Conservation (phyloP, 164 flowering plant species). For the Euptelea pleiosperma region DNA sequence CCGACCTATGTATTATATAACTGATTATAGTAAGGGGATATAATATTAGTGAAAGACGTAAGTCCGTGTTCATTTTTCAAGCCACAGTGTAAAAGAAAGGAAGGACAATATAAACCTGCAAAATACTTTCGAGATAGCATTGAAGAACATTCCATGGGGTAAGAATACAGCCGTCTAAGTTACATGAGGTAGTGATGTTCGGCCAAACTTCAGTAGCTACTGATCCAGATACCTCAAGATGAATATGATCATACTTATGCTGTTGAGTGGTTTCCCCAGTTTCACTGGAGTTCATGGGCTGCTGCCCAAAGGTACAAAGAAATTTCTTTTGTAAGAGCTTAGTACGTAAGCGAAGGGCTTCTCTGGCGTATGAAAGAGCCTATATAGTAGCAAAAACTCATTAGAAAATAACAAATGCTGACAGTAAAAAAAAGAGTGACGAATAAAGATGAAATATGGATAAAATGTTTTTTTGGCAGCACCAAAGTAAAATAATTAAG, state of each 20-base stretch:
- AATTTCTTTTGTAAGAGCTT: slow-evolving; percentile 63
- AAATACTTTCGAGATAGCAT: slow-evolving; percentile 79
- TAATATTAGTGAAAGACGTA: background rate
- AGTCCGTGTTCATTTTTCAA: background rate
- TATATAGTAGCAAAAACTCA: slow-evolving; percentile 20
- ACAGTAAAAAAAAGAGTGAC: background rate
- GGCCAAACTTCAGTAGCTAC: slow-evolving; percentile 52
- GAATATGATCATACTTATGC: slow-evolving; percentile 19
- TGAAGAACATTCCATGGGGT: slow-evolving; percentile 89
- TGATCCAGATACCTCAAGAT: slow-evolving; percentile 37
- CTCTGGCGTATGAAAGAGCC: slow-evolving; percentile 84
- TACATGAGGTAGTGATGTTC: slow-evolving; percentile 21
- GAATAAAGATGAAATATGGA: background rate
- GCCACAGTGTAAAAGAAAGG: slow-evolving; percentile 3
- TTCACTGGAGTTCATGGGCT: slow-evolving; percentile 24
- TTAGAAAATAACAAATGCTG: background rate
- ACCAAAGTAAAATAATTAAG: no score
- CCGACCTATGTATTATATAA: slow-evolving; percentile 55
- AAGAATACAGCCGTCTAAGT: slow-evolving; percentile 36
- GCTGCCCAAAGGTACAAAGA: slow-evolving; percentile 38
- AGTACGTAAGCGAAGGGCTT: slow-evolving; percentile 62
- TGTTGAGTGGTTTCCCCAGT: slow-evolving; percentile 25
- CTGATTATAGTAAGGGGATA: background rate
- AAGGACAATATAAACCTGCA: slow-evolving; percentile 58
- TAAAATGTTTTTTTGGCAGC: background rate